Percentiles rank a stretch among this genome's conserved stretches.
These are phyloP conservation scores for Mayamaea pseudoterrestris DNA, from an alignment of 108 stramenopile genomes.

Conservation along the genomic window DNA sequence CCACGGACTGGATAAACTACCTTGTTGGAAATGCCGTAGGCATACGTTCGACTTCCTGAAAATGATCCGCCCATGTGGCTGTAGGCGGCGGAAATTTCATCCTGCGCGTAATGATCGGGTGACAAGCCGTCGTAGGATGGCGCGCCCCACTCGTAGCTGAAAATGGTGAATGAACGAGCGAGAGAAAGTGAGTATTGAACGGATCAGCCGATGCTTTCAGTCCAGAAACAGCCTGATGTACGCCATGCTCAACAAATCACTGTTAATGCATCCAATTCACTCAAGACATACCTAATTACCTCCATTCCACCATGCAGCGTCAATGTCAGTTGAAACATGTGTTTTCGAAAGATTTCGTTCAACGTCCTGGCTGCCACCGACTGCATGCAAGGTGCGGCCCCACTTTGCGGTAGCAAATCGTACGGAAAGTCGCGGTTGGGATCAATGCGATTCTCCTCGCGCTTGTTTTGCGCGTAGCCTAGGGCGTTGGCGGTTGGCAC, in stretches of 20 bases:
- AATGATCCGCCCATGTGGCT: slow-evolving; percentile 32
- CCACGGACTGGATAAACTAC: slow-evolving; percentile 91
- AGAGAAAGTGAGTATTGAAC: too few species aligned
- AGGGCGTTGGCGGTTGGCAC: slow-evolving; percentile 75
- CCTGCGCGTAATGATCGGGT: slow-evolving; percentile 54
- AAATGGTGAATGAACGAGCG: too few species aligned
- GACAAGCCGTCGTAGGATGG: slow-evolving; percentile 23
- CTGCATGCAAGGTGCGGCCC: slow-evolving; percentile 60
- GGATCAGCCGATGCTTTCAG: too few species aligned
- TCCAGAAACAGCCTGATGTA: too few species aligned
- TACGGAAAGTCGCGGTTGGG: slow-evolving; percentile 54
- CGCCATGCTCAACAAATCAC: too few species aligned
- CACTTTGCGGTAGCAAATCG: slow-evolving; percentile 30
- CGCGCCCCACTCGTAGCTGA: slow-evolving; percentile 92
- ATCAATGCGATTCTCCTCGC: slow-evolving; percentile 28
- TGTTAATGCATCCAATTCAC: too few species aligned
- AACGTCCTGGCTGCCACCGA: slow-evolving; percentile 82
- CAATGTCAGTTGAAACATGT: slow-evolving; percentile 86
- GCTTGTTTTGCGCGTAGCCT: slow-evolving; percentile 43
- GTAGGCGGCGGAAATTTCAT: slow-evolving; percentile 24
- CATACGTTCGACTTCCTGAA: slow-evolving; percentile 27
- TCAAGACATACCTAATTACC: too few species aligned
- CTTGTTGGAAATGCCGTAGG: slow-evolving; percentile 62
- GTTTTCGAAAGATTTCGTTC: slow-evolving; percentile 86
- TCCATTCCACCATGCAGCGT: slow-evolving; percentile 95